Percentiles rank a stretch among this genome's conserved stretches.
Evolutionary conservation across 2,329 filamentous ascomycete genomes (phyloP).

Genomic region (Chaetomium globosum): DNA sequence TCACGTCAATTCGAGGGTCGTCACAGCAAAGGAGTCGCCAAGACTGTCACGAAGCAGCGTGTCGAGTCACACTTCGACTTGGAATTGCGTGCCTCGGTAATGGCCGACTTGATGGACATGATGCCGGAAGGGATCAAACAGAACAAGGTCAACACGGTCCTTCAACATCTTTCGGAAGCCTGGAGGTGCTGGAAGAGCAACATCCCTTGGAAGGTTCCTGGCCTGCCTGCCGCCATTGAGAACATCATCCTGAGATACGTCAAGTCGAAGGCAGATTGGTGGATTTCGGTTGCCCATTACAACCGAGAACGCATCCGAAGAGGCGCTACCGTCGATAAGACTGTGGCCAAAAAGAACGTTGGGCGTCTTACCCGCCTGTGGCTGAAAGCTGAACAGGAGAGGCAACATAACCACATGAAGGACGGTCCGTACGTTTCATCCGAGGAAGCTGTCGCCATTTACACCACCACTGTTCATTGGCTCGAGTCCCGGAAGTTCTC

Average conservation of each 20-base stretch:
- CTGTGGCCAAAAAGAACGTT: constrained; percentile 98
- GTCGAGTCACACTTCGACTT: constrained; percentile 98
- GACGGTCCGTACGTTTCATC: constrained; percentile 98
- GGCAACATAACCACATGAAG: constrained; percentile 99
- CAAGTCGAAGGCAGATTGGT: constrained; percentile 99
- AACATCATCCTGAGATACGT: constrained; percentile 99
- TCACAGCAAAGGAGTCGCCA: constrained; percentile 97
- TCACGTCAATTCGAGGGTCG: constrained; percentile 97
- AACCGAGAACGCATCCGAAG: constrained; percentile 95
- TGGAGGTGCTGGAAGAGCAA: constrained; percentile 99
- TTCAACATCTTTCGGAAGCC: constrained; percentile 95
- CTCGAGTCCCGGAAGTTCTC: constrained; percentile 97
- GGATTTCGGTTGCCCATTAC: constrained; percentile 98
- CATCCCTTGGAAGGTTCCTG: constrained; percentile 98
- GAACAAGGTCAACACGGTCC: constrained; percentile 96
- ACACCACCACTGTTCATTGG: constrained; percentile 98
- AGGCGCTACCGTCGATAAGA: constrained; percentile 97
- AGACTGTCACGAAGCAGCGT: constrained; percentile 98
- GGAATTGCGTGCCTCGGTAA: constrained; percentile 94
- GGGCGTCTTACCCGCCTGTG: constrained; percentile 91
- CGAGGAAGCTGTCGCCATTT: constrained; percentile 97
- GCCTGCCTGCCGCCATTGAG: constrained; percentile 92
- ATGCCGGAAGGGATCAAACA: constrained; percentile 99
- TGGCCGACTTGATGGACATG: constrained; percentile 99
- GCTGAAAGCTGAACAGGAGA: constrained; percentile 97